Conservation (phyloP, 768 basidiomycete genomes). For the Calocybe indica region DNA sequence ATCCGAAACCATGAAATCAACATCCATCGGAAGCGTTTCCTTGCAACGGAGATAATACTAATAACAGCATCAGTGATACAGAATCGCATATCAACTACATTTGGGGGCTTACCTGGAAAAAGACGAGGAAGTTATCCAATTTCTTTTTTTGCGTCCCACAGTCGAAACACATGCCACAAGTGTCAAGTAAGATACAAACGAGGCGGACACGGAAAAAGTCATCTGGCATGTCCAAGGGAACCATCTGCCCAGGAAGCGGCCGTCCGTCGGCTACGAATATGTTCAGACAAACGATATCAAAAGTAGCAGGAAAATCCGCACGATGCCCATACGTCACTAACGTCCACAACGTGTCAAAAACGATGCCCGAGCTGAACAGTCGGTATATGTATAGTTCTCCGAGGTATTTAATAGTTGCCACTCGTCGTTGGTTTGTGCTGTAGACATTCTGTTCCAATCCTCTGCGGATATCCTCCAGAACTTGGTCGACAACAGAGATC, state of each 20-base stretch:
- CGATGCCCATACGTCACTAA: conserved; percentile 94
- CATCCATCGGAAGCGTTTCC: conserved; percentile 88
- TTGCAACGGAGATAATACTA: conserved; percentile 90
- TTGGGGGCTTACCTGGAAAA: conserved; percentile 74
- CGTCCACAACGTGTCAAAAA: conserved; percentile 94
- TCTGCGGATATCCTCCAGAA: conserved; percentile 85
- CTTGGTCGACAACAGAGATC: conserved; percentile 86
- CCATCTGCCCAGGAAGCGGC: conserved; percentile 71
- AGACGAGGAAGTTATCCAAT: conserved; percentile 84
- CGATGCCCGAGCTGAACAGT: conserved; percentile 77
- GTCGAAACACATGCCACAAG: conserved; percentile 98
- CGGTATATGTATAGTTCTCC: conserved; percentile 98
- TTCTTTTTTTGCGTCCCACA: conserved; percentile 89
- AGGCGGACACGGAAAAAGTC: conserved; percentile 95
- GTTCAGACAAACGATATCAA: conserved; percentile 5
- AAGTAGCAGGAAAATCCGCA: conserved; percentile 37
- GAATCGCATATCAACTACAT: neutral
- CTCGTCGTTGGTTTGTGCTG: conserved; percentile 88
- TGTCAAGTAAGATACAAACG: conserved; percentile 88
- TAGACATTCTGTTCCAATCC: conserved; percentile 94
- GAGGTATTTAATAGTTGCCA: conserved; percentile 90
- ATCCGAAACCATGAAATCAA: conserved; percentile 95
- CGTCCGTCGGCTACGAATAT: conserved; percentile 71
- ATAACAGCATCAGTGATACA: conserved; percentile 1
- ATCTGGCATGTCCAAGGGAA: conserved; percentile 83